Percentiles rank a stretch among this genome's conserved stretches.
Evolutionary conservation across 2,329 filamentous ascomycete species (phyloP).

Genomic region (Neofusicoccum laricinum): DNA sequence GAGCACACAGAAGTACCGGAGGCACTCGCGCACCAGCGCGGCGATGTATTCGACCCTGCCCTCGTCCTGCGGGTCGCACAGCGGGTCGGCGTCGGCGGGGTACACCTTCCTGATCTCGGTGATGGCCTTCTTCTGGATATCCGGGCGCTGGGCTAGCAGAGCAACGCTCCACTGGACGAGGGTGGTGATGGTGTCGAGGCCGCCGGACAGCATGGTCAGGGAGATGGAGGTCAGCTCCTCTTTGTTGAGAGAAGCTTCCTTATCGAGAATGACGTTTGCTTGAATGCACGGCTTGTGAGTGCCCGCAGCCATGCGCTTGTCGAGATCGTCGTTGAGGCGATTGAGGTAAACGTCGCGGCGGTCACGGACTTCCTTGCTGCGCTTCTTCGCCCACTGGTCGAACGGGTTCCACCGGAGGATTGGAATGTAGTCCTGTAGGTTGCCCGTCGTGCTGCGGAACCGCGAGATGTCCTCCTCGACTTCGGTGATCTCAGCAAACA

Average conservation of each 20-base stretch:
- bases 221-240: slow-evolving; percentile 65
- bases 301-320: slow-evolving; percentile 59
- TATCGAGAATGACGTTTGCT: slow-evolving; percentile 63
- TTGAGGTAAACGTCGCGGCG: slow-evolving; percentile 61
- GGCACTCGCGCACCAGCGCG: slow-evolving; percentile 61
- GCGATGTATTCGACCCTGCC: slow-evolving; percentile 62
- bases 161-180: slow-evolving; percentile 64
- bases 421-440: slow-evolving; percentile 62
- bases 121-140: slow-evolving; percentile 61
- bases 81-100: slow-evolving; percentile 46
- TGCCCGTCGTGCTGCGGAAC: slow-evolving; percentile 59
- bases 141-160: slow-evolving; percentile 56
- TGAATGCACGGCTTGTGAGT: slow-evolving; percentile 64
- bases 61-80: slow-evolving; percentile 61
- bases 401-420: slow-evolving; percentile 60
- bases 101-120: slow-evolving; percentile 57
- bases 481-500: slow-evolving; percentile 63
- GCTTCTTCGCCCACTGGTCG: slow-evolving; percentile 10
- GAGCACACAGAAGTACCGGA: slow-evolving; percentile 63
- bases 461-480: slow-evolving; percentile 61
- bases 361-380: slow-evolving; percentile 56
- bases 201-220: slow-evolving; percentile 66
- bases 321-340: slow-evolving; percentile 56
- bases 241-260: slow-evolving; percentile 60
- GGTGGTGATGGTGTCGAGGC: slow-evolving; percentile 65